Evolutionary conservation across 305 asterid species (phyloP).

Genomic region (Fraxinus xanthoxyloides): DNA sequence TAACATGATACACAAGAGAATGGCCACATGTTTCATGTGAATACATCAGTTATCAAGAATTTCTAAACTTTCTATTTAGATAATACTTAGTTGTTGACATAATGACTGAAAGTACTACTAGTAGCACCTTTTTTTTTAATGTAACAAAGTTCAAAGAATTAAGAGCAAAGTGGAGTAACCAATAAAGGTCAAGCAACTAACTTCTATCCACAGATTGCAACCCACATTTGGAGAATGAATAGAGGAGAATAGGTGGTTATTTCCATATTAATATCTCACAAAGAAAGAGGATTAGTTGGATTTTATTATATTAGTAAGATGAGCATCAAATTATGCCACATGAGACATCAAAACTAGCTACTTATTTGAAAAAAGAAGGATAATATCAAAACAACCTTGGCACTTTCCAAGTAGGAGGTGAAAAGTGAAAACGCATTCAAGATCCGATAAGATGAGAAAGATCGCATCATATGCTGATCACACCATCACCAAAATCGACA

Average conservation of each 20-base stretch:
- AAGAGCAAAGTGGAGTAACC: not conserved
- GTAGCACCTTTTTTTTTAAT: not conserved
- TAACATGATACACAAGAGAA: slow-evolving; percentile 7
- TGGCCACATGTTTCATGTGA: not conserved
- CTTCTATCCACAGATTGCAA: not conserved
- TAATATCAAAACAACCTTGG: not conserved
- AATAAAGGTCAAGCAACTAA: not conserved
- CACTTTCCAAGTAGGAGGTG: not conserved
- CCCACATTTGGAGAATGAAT: not conserved
- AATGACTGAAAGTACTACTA: not conserved
- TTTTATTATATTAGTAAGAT: not conserved
- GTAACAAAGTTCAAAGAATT: not conserved
- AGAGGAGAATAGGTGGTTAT: not conserved
- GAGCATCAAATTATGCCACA: not conserved
- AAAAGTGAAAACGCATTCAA: not conserved
- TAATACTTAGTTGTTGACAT: not conserved
- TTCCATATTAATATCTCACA: not conserved
- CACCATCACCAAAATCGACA: not conserved
- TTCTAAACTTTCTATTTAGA: not conserved
- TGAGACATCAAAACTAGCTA: not conserved
- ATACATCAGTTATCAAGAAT: not conserved
- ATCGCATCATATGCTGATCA: not conserved
- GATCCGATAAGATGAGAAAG: not conserved
- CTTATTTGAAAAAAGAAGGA: not conserved
- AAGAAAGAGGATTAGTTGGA: not conserved